phyloP scores from a whole-genome alignment of 768 basidiomycete species.

The Punctularia strigosozonata region DNA sequence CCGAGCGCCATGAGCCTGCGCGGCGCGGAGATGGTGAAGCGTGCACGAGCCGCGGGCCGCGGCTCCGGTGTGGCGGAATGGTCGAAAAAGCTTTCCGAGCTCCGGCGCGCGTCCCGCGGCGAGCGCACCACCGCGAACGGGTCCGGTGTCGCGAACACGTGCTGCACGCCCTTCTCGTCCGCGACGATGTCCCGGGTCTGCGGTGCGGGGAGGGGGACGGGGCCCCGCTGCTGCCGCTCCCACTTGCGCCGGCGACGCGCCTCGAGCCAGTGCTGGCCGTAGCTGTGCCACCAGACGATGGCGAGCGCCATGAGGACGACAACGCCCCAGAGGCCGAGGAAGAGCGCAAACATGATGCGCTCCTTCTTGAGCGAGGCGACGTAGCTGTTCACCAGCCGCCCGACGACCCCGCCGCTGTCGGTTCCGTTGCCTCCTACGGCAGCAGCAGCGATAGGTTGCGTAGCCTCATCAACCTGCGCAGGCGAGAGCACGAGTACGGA shows the following conservation, averaged over 20 bases:
- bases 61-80: constrained; percentile 8
- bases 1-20: constrained; percentile 10
- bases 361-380: constrained; percentile 65
- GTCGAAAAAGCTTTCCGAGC: constrained; percentile 34
- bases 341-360: constrained; percentile 71
- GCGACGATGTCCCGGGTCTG: constrained; percentile 12
- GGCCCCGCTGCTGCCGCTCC: constrained; percentile 37
- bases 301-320: constrained; percentile 72
- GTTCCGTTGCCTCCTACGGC: constrained; percentile 52
- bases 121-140: constrained; percentile 24
- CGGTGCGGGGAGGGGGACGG: constrained; percentile 30
- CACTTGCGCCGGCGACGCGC: constrained; percentile 36
- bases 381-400: constrained; percentile 63
- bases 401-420: constrained; percentile 52
- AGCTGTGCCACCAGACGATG: constrained; percentile 65
- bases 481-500: constrained; percentile 70
- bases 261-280: constrained; percentile 36
- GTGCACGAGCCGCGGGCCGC: constrained; percentile 9
- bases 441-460: constrained; percentile 71
- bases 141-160: constrained; percentile 10
- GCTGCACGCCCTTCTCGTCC: constrained; percentile 13
- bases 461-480: constrained; percentile 56
- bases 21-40: background rate
- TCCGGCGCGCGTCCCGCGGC: constrained; percentile 15
- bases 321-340: constrained; percentile 73